Base-by-base conservation (phyloP, 1,284 basidiomycete genomes). In the Heliocybe sulcata region DNA sequence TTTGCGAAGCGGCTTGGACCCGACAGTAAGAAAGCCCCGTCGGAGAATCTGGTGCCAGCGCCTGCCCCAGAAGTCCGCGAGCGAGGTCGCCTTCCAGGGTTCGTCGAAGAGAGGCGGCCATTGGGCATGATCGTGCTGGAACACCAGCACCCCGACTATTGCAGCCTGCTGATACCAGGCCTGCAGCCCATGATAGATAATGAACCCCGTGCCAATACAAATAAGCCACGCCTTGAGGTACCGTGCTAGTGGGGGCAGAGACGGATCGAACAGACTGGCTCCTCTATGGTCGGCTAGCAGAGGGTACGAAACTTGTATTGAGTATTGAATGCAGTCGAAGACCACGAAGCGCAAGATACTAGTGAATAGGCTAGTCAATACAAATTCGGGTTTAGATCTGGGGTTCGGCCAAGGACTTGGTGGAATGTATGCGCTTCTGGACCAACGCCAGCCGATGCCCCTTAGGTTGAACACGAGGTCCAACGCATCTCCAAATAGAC, bases 371-470 rank as follows among this genome's bases (percentile, higher is more conserved):
- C 70, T 73, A 25, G 67, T 61, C 1, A 65, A 51, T 8, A 69
- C 51, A 61, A 82, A 85, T 27, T 62, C 59, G 1, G 60, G 33
- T 19, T 61, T 66, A 26, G 73, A 73, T 4, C 67, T 65, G 8
- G 73, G 65, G 38, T 42, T 3, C 16, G 38, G 8, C 14, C 77
- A 72, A 6, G 68, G 73, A 60, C 79, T 74, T 16, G 56, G 59
- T 1, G 79, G 73, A 38, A 80, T 48, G 50, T 73, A 67, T 3
- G 78, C 64, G 35, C 71, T 68, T 25, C 63, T 61, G 1, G 77
- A 75, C 73, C 77, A 80, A 52, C 72, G 68, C 82, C 83, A 85
- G n/a, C 77, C 80, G 35, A 71, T 60, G 2, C 81, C 82, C 10
- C 81, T 77, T 11, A 78, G 57, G 57, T 74, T 78, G 55, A 64